Evolutionary conservation across 495 filamentous ascomycete species (phyloP), one percentile per base, ranked within the genome.

Genomic region (Hypomontagnella monticulosa): DNA sequence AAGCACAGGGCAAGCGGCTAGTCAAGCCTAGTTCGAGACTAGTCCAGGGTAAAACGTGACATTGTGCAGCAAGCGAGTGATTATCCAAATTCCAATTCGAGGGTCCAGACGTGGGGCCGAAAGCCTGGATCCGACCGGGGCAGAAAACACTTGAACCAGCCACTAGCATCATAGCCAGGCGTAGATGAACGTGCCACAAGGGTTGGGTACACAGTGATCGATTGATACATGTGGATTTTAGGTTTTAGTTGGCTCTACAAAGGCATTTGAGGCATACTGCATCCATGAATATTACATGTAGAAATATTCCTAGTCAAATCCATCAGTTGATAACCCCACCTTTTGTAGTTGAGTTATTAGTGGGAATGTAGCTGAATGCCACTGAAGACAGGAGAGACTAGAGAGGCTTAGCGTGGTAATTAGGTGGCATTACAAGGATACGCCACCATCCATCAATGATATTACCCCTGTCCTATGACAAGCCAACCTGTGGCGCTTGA

Each of bases 1-100:
- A 38, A 38, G 48, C 48, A 52, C 23, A 49, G 20, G 38, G 23
- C 36, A 52, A 37, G 38, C 15, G 5, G 33, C 42, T 16, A 46
- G 23, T 27, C 6, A 6, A 27, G 23, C 23, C 23, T 6, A 27
- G 23, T 27, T 20, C 7, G 16, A 5, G 4, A n/a, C 46, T 49
- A 38, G 38, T 9, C 40, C 4, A 58, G 63, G 57, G 56, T 60
- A 61, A 61, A 61, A 61, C 63, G 57, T 61, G 63, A 57, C 53
- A 61, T 60, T 57, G 37, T 47, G 57, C 57, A 50, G 46, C 44
- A 61, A 37, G 44, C 63, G 56, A 66, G 50, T 14, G 58, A 69
- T 69, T 69, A 63, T 63, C 54, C 44, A 56, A 58, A 60, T 56
- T 60, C 59, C 41, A 69, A 69, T 57, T 69, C 55, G 49, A 68